Base-by-base conservation (phyloP, 75 land plant genomes). In the Pinus tabuliformis region DNA sequence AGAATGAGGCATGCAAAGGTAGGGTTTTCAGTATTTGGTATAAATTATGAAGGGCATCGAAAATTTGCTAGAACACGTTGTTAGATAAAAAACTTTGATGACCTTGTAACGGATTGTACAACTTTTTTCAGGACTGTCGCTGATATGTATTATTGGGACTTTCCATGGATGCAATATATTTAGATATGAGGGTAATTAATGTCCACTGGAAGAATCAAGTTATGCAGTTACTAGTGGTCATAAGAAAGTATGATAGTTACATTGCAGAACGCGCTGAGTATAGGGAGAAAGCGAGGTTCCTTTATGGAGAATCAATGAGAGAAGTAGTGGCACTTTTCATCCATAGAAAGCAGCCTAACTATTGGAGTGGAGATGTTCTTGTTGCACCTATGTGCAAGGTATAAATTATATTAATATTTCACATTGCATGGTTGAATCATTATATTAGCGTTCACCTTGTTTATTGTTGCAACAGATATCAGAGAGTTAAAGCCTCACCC, bases 301-400 rank as follows among this genome's bases (percentile, higher is more conserved):
- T 95, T 58, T 72, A 87, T 77, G 98, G 98, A 1, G 95, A 89
- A 70, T 95, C 98, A 58, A 95, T 95, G 98, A 96, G 98, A 39
- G 98, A 96, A 59, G 90, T 91, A 1, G 76, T 95, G 24, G 90
- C 78, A 6, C 84, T 95, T 45, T 75, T 76, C 14, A 59, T 95
- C 14, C 87, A 91, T 77, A 42, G 85, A 52, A 87, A 83, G 56
- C 78, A 81, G 80, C 94, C 96, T 1, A 66, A 24, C 14, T 86
- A 62, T 59, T 95, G 96, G 96, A 89, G 87, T 65, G 98, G 98
- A 16, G 92, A 84, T 0, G 80, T 95, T 37, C 62, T 93, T 58
- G 83, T 85, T 26, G 98, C 98, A 2, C 98, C 94, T 17, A 95
- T 95, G 98, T 93, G 96, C 78, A 95, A 93, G 91, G 96, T 95